Conservation (phyloP, 257 asterid species). For the Galeopsis tetrahit region DNA sequence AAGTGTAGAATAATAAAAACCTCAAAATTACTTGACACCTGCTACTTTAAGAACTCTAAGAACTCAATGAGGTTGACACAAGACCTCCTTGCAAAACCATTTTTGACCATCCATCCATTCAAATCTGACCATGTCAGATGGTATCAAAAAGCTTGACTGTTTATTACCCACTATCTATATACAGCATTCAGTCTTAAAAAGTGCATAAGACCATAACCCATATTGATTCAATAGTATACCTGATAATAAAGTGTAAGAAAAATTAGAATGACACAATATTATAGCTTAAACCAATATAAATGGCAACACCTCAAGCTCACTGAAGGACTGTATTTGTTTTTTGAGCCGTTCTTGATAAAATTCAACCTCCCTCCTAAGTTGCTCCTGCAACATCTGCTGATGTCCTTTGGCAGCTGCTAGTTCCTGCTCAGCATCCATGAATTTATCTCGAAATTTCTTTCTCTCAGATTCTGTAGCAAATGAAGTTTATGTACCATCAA, state of each 20-base stretch:
- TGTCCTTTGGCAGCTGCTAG: slow-evolving; percentile 93
- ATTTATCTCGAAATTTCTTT: slow-evolving; percentile 67
- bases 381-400: slow-evolving; percentile 78
- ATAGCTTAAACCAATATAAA: slow-evolving; percentile 22
- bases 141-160: slow-evolving; percentile 15
- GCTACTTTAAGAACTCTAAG: not conserved
- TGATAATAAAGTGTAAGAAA: slow-evolving; percentile 5
- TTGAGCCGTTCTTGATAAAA: slow-evolving; percentile 78
- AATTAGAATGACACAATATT: not conserved
- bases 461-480: slow-evolving; percentile 74
- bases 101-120: not conserved
- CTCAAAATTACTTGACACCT: not conserved
- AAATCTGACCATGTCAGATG: slow-evolving; percentile 13
- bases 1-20: not conserved
- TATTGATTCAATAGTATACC: slow-evolving; percentile 19
- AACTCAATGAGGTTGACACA: slow-evolving; percentile 20
- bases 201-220: slow-evolving; percentile 15
- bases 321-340: slow-evolving; percentile 73
- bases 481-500: slow-evolving; percentile 32
- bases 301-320: slow-evolving; percentile 81
- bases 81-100: slow-evolving; percentile 10
- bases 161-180: slow-evolving; percentile 1
- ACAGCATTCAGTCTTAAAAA: slow-evolving; percentile 15
- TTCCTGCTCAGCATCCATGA: slow-evolving; percentile 83
- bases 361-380: slow-evolving; percentile 71